Conservation (phyloP, 805 yeast species). For the Starmerella kuoi region DNA sequence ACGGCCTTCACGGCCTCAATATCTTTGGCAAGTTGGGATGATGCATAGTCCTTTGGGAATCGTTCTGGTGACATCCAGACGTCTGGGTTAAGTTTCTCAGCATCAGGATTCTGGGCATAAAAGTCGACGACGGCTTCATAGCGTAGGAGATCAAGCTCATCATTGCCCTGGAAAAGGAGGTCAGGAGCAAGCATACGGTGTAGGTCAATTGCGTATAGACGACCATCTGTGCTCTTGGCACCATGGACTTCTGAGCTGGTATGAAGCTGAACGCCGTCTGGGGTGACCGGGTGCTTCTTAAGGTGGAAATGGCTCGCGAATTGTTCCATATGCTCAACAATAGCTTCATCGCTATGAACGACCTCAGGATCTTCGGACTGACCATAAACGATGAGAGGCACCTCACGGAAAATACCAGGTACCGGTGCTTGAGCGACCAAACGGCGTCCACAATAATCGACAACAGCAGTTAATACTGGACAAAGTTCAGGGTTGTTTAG, state of each 20-base stretch:
- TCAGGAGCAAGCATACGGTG: constrained; percentile 79
- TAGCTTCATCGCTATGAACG: constrained; percentile 40
- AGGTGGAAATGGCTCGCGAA: constrained; percentile 69
- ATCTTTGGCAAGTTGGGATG: constrained; percentile 34
- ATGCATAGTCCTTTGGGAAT: constrained; percentile 29
- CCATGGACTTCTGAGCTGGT: constrained; percentile 79
- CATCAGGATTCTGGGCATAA: constrained; percentile 34
- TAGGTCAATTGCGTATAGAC: constrained; percentile 73
- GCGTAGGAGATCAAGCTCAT: constrained; percentile 55
- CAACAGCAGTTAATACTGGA: constrained; percentile 68
- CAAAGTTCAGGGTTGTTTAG: constrained; percentile 51
- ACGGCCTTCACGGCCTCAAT: constrained; percentile 55
- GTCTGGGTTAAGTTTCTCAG: constrained; percentile 58
- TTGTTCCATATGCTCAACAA: constrained; percentile 43
- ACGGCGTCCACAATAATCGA: constrained; percentile 83
- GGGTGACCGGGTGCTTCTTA: constrained; percentile 50
- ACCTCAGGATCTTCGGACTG: constrained; percentile 46
- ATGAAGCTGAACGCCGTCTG: constrained; percentile 37
- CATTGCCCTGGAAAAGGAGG: constrained; percentile 50
- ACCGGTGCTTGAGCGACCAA: constrained; percentile 89
- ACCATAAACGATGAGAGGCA: constrained; percentile 59
- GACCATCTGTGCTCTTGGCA: constrained; percentile 68
- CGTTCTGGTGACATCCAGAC: constrained; percentile 40
- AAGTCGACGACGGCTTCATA: constrained; percentile 62
- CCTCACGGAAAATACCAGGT: constrained; percentile 65